Evolutionary conservation across 1,284 basidiomycete genomes (phyloP), one percentile per base, ranked within the genome.

Genomic region (Tetrapyrgos nigripes): DNA sequence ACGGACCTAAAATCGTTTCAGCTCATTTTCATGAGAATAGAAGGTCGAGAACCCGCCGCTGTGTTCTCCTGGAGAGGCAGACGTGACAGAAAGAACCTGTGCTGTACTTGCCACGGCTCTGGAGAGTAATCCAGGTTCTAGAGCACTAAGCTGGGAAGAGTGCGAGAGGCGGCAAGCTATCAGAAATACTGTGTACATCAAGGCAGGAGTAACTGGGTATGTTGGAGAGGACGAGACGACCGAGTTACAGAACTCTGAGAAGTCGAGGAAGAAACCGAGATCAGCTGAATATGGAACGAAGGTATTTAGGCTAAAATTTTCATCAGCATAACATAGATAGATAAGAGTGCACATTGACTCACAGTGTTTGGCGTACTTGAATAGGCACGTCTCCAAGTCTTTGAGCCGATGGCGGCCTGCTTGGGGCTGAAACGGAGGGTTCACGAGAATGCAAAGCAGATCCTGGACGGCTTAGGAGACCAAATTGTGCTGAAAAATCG

Each of bases 191-290:
- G 14, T 14, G 31, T 8, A 14, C 31, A 33, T 33, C 31, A 33
- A 33, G 8, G 31, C 31, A 8, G 31, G 31, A 33, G 31, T 33
- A 14, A 33, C 9, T 14, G 31, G 31, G 8, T 8, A 14, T 8
- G 14, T 33, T 33, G 31, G 31, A 8, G 31, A 14, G 14, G 31
- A 8, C 14, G 31, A 33, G 9, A 33, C 14, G 31, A 33, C 31
- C 9, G 31, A 8, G 31, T 33, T 33, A 14, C 31, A 33, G 45
- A 78, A 75, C 13, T 69, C 68, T 4, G 65, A 57, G 3, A 66
- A 51, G 50, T 78, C 69, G 11, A 79, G 62, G 61, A 79, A 79
- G 58, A 80, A 79, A 2, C 76, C 76, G 50, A 77, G 65, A 23
- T 75, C 72, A 6, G 62, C 58, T 4, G 72, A 68, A 53, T 71